Conservation (phyloP, 2,329 filamentous ascomycete species). For the Polychaeton citri region DNA sequence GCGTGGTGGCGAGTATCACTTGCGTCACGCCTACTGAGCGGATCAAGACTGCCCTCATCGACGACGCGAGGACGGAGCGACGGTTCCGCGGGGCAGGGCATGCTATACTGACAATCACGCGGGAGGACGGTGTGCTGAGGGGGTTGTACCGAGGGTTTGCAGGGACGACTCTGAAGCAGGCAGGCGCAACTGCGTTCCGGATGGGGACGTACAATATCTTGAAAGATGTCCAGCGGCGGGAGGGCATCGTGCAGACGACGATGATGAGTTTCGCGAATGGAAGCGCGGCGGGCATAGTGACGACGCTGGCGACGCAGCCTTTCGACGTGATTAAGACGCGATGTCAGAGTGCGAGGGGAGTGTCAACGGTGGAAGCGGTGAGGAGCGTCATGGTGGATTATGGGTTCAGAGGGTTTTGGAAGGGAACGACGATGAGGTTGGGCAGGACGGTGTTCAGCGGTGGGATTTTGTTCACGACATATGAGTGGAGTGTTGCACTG, state of each 20-base stretch:
- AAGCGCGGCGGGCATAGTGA: slow-evolving; percentile 46
- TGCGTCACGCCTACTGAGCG: slow-evolving; percentile 56
- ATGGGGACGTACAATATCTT: slow-evolving; percentile 51
- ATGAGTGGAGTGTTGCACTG: slow-evolving; percentile 42
- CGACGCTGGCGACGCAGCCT: slow-evolving; percentile 46
- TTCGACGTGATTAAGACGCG: slow-evolving; percentile 54
- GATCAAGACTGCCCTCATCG: slow-evolving; percentile 55
- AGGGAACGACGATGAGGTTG: slow-evolving; percentile 54
- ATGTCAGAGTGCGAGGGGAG: slow-evolving; percentile 45
- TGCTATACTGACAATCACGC: slow-evolving; percentile 35
- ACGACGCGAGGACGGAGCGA: slow-evolving; percentile 40
- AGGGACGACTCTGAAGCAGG: slow-evolving; percentile 50
- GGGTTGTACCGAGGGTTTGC: slow-evolving; percentile 46
- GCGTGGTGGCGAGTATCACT: slow-evolving; percentile 47
- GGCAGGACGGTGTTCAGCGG: slow-evolving; percentile 51
- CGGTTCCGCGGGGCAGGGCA: slow-evolving; percentile 39
- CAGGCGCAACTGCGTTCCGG: slow-evolving; percentile 46
- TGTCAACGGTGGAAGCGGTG: slow-evolving; percentile 44
- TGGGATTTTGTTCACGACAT: slow-evolving; percentile 52
- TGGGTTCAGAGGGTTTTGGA: slow-evolving; percentile 51
- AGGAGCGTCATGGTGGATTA: slow-evolving; percentile 41
- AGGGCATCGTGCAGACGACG: slow-evolving; percentile 36
- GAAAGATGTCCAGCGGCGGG: slow-evolving; percentile 42
- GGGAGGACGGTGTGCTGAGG: slow-evolving; percentile 39
- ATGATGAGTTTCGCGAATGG: slow-evolving; percentile 49